Conservation (phyloP, 1,139 yeast species). For the Trichomonascaceae sp. region DNA sequence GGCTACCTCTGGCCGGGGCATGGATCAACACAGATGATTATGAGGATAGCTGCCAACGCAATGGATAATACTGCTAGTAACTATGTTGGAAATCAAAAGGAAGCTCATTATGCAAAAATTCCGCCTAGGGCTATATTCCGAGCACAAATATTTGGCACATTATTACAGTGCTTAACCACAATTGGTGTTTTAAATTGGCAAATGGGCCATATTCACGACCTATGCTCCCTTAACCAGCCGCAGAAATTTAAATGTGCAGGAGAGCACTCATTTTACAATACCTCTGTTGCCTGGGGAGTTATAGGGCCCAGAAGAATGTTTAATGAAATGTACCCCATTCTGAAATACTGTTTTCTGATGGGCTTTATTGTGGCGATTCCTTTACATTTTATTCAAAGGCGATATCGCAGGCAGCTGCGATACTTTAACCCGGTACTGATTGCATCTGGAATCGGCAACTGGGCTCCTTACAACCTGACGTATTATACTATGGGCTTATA, state of each 20-base stretch:
- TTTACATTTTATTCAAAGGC: slow-evolving; percentile 12
- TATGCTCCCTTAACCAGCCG: slow-evolving; percentile 42
- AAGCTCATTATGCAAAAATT: slow-evolving; percentile 54
- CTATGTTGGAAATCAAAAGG: slow-evolving; percentile 49
- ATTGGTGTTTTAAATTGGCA: slow-evolving; percentile 53
- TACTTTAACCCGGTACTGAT: slow-evolving; percentile 46
- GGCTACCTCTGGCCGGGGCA: slow-evolving; percentile 61
- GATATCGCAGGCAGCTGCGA: slow-evolving; percentile 13
- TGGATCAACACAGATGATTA: slow-evolving; percentile 50
- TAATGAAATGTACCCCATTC: slow-evolving; percentile 40
- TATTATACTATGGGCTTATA: slow-evolving; percentile 49
- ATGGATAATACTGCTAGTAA: slow-evolving; percentile 57
- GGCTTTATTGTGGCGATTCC: slow-evolving; percentile 33
- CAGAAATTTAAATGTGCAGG: slow-evolving; percentile 33
- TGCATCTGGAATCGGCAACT: slow-evolving; percentile 13
- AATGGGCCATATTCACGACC: slow-evolving; percentile 39
- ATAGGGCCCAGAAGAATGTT: slow-evolving; percentile 59
- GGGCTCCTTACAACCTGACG: slow-evolving; percentile 37
- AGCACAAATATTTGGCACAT: slow-evolving; percentile 45
- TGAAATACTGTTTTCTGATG: slow-evolving; percentile 39
- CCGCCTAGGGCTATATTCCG: slow-evolving; percentile 59
- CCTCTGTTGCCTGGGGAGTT: slow-evolving; percentile 51
- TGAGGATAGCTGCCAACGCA: slow-evolving; percentile 53
- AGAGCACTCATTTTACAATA: slow-evolving; percentile 41
- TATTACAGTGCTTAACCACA: slow-evolving; percentile 38